Conservation (phyloP, 2,329 filamentous ascomycete species). For the Pyricularia sp. region DNA sequence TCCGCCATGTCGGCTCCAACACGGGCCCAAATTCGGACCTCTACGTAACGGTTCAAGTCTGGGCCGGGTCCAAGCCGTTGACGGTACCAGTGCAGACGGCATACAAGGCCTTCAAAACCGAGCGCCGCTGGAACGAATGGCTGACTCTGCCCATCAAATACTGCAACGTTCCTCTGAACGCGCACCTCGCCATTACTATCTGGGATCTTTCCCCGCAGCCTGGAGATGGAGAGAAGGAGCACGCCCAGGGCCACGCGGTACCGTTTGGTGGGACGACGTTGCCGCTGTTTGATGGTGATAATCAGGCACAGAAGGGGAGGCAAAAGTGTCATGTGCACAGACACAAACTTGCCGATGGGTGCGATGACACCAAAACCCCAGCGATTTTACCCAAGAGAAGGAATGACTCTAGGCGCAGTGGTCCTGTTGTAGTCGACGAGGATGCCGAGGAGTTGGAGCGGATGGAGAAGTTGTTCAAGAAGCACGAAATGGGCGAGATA, state of each 20-base stretch:
- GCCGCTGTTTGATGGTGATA: constrained; percentile 83
- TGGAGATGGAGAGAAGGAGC: constrained; percentile 50
- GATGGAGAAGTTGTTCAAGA: constrained; percentile 85
- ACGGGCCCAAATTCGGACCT: constrained; percentile 72
- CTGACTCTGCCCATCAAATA: constrained; percentile 79
- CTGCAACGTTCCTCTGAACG: constrained; percentile 69
- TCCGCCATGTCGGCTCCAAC: constrained; percentile 83
- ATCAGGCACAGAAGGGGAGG: constrained; percentile 80
- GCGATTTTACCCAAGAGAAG: constrained; percentile 49
- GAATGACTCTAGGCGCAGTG: constrained; percentile 31
- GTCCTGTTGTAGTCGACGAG: constrained; percentile 48
- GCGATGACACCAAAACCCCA: constrained; percentile 71
- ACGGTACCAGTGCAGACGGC: constrained; percentile 87
- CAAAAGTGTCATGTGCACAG: constrained; percentile 86
- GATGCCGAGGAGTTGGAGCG: constrained; percentile 80
- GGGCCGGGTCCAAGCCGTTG: constrained; percentile 90
- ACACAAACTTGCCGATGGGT: constrained; percentile 75
- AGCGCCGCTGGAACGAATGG: constrained; percentile 89
- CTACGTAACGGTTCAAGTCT: constrained; percentile 86
- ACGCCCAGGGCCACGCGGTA: constrained; percentile 63
- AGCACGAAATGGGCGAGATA: constrained; percentile 97
- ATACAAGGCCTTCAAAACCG: constrained; percentile 80
- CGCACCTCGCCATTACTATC: constrained; percentile 82
- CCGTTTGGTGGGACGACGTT: constrained; percentile 94
- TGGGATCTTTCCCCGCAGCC: constrained; percentile 89